Evolutionary conservation across 768 basidiomycete genomes (phyloP), one percentile per base, ranked within the genome.

Genomic region (Serendipita indica): DNA sequence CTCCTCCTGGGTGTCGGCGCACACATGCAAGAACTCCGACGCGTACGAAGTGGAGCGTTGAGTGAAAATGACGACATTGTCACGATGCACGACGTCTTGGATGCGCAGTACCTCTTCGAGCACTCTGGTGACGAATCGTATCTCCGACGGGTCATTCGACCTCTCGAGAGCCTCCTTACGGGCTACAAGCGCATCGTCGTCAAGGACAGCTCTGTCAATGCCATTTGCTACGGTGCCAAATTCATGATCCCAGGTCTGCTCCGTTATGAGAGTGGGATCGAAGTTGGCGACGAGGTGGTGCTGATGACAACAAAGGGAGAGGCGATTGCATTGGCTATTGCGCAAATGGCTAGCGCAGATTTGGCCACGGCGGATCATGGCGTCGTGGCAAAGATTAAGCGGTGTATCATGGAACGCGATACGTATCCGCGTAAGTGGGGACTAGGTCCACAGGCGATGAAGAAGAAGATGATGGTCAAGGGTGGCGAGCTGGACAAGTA

Each of bases 321-420:
- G 70, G 93, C 89, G 32, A 94, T 94, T 67, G 92, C 92, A 20
- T 79, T 96, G 39, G 93, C 87, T 60, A 83, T 94, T 63, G 89
- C 93, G 18, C 91, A 94, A 68, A 99, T 99, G 96, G 89, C 93
- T 16, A 97, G 96, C 10, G 94, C 94, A 60, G 96, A 99, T 70
- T 82, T 99, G 54, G 87, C 91, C 6, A 94, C 93, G 2, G 98
- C 94, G 70, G 93, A 97, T 69, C 94, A 99, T 67, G 96, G 96
- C 46, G 90, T 99, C 60, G 94, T 98, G 39, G 96, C 96, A 33
- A 98, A 97, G 74, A 91, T 99, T 67, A 99, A 99, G 74, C 78
- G 96, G 57, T 97, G 94, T 68, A 98, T 99, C 68, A 99, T 99
- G 96, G 96, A 98, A 70, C 84, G 94, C 34, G 96, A 99, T 71